Percentiles rank a stretch among this genome's conserved stretches.
These are phyloP conservation scores for Paracorniculantispora psalliotae DNA, from an alignment of 2,329 filamentous ascomycete genomes.

Conservation along the genomic window DNA sequence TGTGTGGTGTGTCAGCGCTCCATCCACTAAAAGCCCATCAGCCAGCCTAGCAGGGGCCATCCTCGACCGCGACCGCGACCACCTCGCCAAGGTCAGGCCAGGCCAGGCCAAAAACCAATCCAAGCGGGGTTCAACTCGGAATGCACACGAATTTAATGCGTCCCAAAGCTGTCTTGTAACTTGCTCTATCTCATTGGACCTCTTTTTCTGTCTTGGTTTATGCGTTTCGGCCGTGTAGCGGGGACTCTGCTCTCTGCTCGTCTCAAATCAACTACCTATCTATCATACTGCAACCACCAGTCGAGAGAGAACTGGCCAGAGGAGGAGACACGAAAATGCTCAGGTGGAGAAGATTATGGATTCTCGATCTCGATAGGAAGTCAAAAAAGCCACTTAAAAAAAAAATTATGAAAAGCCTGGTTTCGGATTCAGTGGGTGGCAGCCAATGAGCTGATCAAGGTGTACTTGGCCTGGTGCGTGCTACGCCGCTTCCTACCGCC, in stretches of 20 bases:
- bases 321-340: neutral
- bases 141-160: slow-evolving; percentile 9
- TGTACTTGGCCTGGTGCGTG: neutral
- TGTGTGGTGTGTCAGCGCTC: neutral
- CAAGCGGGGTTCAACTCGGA: slow-evolving; percentile 8
- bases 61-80: neutral
- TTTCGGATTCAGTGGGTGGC: slow-evolving; percentile 3
- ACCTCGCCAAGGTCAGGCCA: too few relatives aligned
- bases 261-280: too few relatives aligned
- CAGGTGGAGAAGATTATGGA: slow-evolving; percentile 9
- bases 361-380: slow-evolving; percentile 12
- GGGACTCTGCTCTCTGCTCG: neutral
- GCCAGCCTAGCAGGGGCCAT: neutral
- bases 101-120: neutral
- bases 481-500: neutral
- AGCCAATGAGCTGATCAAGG: slow-evolving; percentile 4
- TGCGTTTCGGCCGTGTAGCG: too few relatives aligned
- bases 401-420: slow-evolving; percentile 1
- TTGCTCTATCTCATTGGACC: neutral
- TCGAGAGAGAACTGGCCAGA: neutral
- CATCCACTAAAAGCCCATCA: slow-evolving; percentile 3
- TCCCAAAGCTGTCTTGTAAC: too few relatives aligned
- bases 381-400: slow-evolving; percentile 11
- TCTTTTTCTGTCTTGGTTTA: neutral
- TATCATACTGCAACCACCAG: too few relatives aligned